These are phyloP conservation scores for Shiraia sp. DNA, from an alignment of 2,329 filamentous ascomycete species.

Conservation along the genomic window DNA sequence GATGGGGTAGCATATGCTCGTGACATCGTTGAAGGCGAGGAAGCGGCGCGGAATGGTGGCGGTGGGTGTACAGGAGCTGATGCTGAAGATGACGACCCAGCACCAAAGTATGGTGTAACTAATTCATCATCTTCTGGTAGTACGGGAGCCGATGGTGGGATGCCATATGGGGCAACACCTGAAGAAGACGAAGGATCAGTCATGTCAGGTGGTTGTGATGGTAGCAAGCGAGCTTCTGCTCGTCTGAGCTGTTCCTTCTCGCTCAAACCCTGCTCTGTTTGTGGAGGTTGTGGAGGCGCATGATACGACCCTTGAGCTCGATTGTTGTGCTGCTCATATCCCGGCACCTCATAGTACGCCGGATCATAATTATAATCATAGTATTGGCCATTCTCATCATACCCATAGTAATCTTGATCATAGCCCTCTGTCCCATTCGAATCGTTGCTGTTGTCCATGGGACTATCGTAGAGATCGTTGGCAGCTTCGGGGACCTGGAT, in stretches of 20 bases:
- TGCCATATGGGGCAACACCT: slow-evolving; percentile 35
- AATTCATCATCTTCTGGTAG: slow-evolving; percentile 39
- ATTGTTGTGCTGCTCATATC: slow-evolving; percentile 30
- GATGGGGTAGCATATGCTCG: slow-evolving; percentile 6
- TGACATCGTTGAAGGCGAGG: slow-evolving; percentile 15
- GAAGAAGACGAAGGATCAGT: slow-evolving; percentile 49
- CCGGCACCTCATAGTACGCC: slow-evolving; percentile 34
- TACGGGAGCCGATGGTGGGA: slow-evolving; percentile 42
- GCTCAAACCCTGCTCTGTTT: slow-evolving; percentile 65
- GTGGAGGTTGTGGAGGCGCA: slow-evolving; percentile 58
- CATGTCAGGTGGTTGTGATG: slow-evolving; percentile 71
- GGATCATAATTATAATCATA: slow-evolving; percentile 40
- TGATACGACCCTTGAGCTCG: slow-evolving; percentile 52
- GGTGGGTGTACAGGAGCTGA: slow-evolving; percentile 21
- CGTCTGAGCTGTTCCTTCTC: slow-evolving; percentile 82
- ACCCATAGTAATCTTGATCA: slow-evolving; percentile 33
- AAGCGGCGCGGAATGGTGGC: slow-evolving; percentile 26
- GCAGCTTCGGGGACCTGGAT: slow-evolving; percentile 16
- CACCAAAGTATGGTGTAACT: slow-evolving; percentile 23
- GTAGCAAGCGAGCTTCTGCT: slow-evolving; percentile 78
- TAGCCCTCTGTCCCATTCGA: slow-evolving; percentile 21
- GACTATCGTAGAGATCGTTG: slow-evolving; percentile 26
- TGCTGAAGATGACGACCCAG: slow-evolving; percentile 25
- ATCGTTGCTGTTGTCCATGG: slow-evolving; percentile 17
- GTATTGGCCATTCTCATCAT: slow-evolving; percentile 37